Conservation (phyloP, 805 yeast genomes). For the Ascoidea asiatica region DNA sequence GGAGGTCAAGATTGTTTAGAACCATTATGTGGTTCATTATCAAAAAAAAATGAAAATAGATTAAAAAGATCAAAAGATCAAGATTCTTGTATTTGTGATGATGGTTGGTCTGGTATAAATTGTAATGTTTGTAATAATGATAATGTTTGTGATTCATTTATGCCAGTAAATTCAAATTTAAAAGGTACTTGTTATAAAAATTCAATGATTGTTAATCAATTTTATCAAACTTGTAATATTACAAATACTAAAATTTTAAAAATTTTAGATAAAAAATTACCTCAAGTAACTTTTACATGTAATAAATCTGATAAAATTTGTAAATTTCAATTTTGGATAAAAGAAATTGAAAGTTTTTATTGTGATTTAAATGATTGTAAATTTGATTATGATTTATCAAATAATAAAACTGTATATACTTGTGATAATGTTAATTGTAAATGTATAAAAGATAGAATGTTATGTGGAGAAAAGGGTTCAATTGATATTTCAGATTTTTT, state of each 20-base stretch:
- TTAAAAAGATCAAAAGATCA: slow-evolving; percentile 38
- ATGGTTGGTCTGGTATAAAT: slow-evolving; percentile 91
- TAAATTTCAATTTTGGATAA: slow-evolving; percentile 95
- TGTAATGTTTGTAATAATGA: slow-evolving; percentile 77
- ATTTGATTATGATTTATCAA: slow-evolving; percentile 44
- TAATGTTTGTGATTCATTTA: slow-evolving; percentile 66
- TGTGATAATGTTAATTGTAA: slow-evolving; percentile 75
- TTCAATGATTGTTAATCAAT: slow-evolving; percentile 69
- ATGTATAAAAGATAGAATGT: slow-evolving; percentile 84
- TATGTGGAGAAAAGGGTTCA: slow-evolving; percentile 90
- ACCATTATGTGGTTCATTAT: slow-evolving; percentile 76
- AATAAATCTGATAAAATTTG: slow-evolving; percentile 52
- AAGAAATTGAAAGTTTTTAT: slow-evolving; percentile 75
- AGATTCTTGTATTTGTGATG: slow-evolving; percentile 51
- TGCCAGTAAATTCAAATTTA: slow-evolving; percentile 69
- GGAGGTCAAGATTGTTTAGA: slow-evolving; percentile 87
- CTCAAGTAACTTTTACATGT: slow-evolving; percentile 90
- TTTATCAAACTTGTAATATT: slow-evolving; percentile 89
- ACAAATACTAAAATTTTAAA: slow-evolving; percentile 78
- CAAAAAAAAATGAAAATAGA: slow-evolving; percentile 43
- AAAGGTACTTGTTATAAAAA: slow-evolving; percentile 81
- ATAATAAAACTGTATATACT: slow-evolving; percentile 60
- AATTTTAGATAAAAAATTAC: slow-evolving; percentile 65
- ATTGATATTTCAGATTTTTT: slow-evolving; percentile 90
- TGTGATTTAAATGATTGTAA: slow-evolving; percentile 73